Base-by-base conservation (phyloP, 306 rosid genomes). In the Acacia confusa region DNA sequence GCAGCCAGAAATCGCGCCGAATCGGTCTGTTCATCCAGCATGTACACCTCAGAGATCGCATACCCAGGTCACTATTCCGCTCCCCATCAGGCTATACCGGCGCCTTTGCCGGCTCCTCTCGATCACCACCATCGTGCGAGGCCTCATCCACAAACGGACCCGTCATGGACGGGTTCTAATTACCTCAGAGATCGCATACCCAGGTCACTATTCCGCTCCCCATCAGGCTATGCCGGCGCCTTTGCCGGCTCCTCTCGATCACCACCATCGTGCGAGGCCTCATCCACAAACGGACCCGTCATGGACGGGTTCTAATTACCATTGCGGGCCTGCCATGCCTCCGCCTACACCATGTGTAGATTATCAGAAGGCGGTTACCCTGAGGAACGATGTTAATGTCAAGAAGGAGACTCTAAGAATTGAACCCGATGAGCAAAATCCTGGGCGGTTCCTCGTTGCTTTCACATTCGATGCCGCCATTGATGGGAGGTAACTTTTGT, bases 331-430 rank as follows among this genome's bases (percentile, higher is more conserved):
- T 7, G 74, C 81, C 6, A 70, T 88, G 89, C 75, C 82, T 38
- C 85, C 80, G 2, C 97, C 82, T 58, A 32, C 83, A 30, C 91
- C 91, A 1, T 84, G 77, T 47, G 87, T 92, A 25, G 97, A 92
- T 87, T 89, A 92, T 25, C 94, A 90, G 92, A 92, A 90, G 83
- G 97, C 94, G 27, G 90, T 88, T 50, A 92, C 92, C 24, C 87
- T 92, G 50, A 77, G 94, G 43, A 92, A 88, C 47, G 94, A 90
- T 83, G 92, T 92, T 28, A 90, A 92, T 79, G 82, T 92, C 65
- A 92, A 90, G 90, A 92, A 86, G 84, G 97, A 90, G 82, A 85
- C 81, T 72, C 81, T 92, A 64, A 90, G 65, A 84, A 82, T 90
- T 40, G 97, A 87, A 4, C 87, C 91, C 0, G 97, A 92, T 82